Evolutionary conservation across 768 basidiomycete genomes (phyloP), one percentile per base, ranked within the genome.

Genomic region (Favolaschia claudopus): DNA sequence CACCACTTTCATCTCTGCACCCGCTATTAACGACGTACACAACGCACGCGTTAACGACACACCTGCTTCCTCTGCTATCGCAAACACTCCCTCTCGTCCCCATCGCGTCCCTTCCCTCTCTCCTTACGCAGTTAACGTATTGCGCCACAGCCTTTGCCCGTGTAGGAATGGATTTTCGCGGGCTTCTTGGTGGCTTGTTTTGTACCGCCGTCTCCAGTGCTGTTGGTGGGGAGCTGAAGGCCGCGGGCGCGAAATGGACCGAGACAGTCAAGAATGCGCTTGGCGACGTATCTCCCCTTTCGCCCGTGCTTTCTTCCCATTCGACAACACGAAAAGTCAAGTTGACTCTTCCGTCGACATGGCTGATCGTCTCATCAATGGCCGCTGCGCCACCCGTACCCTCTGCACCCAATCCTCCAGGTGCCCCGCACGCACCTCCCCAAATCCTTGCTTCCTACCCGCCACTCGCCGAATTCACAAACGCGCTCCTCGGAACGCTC

Each of bases 51-150:
- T 80, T 89, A n/a, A 79, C 86, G 39, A 74, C 81, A 3, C 79
- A 87, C 48, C 86, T 98, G 45, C 81, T 95, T 49, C 82, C 85
- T n/a, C 73, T 88, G 7, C 79, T 97, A 37, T 70, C 78, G 5
- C 77, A 77, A 8, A 82, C 87, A 45, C 82, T 97, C 15, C 84
- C 88, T 0, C 83, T 80, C 10, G 79, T 87, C 19, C 76, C 87
- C 28, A 78, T 89, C 14, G 68, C 90, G 19, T 77, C 92, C 22
- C 81, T 96, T 63, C 83, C 93, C 20, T 87, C 96, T 32, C 82
- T 95, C 38, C 85, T 97, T 56, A 96, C 95, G 0, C 96, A 99
- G 67, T 83, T 99, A 40, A 91, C 92, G 13, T 98, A 99, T 74
- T 97, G 96, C 70, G 88, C 95, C 8, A 86, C 88, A 17, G 95